These are phyloP conservation scores for Purshia tridentata DNA, from an alignment of 306 rosid genomes.

Conservation along the genomic window DNA sequence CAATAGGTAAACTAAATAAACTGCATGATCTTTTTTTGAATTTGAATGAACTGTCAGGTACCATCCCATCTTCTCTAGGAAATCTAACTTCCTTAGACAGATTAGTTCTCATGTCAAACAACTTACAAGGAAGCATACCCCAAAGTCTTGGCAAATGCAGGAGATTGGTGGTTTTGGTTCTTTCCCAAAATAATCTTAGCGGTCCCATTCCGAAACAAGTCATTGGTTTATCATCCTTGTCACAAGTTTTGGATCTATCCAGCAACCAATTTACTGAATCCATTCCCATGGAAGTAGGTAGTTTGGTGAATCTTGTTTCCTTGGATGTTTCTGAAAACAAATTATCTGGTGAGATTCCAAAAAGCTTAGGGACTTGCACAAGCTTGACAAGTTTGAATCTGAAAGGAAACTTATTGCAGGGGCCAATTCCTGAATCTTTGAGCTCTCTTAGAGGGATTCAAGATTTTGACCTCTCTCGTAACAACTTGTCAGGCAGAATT, in stretches of 20 bases:
- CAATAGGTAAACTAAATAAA: constrained; percentile 6
- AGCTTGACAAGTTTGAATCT: constrained; percentile 15
- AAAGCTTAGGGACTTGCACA: constrained; percentile 11
- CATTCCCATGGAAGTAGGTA: constrained; percentile 24
- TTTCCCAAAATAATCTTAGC: constrained; percentile 21
- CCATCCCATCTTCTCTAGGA: constrained; percentile 33
- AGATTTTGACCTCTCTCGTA: constrained; percentile 27
- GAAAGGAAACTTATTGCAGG: constrained; percentile 27
- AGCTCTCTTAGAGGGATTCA: constrained; percentile 22
- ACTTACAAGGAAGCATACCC: constrained; percentile 30
- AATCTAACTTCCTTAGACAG: background rate
- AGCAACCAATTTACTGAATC: constrained; percentile 24
- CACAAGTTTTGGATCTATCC: constrained; percentile 16
- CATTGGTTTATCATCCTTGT: constrained; percentile 12
- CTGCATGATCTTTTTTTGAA: background rate
- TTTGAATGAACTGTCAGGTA: constrained; percentile 5
- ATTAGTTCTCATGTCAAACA: background rate
- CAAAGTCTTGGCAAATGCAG: constrained; percentile 7
- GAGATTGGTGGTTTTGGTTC: background rate
- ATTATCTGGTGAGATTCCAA: constrained; percentile 29
- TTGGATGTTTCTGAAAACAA: constrained; percentile 27
- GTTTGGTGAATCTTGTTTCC: background rate
- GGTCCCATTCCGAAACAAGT: constrained; percentile 29
- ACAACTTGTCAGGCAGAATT: constrained; percentile 27
- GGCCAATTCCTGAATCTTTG: constrained; percentile 23